Percentiles rank a stretch among this genome's conserved stretches.
Evolutionary conservation across 495 filamentous ascomycete genomes (phyloP).

Genomic region (Hypoxylon fragiforme): DNA sequence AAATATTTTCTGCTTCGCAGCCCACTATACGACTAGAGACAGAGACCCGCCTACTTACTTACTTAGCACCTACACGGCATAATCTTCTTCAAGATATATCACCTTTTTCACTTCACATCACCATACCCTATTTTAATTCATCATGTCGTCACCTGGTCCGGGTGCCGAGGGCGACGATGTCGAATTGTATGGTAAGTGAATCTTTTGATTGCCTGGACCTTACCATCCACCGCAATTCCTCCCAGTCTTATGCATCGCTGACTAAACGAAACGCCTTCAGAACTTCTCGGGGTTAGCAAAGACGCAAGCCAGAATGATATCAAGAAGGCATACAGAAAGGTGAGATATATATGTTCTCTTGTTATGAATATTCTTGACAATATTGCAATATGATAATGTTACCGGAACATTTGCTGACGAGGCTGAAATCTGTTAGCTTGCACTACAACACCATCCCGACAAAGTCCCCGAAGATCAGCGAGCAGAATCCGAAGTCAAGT

Average conservation of each 20-base stretch:
- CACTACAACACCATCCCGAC: slow-evolving; percentile 87
- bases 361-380: too few species aligned
- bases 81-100: too few species aligned
- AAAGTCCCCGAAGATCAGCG: slow-evolving; percentile 90
- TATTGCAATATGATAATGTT: too few species aligned
- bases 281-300: slow-evolving; percentile 74
- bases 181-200: slow-evolving; percentile 68
- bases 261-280: slow-evolving; percentile 42
- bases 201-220: neutral
- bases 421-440: slow-evolving; percentile 60
- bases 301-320: slow-evolving; percentile 78
- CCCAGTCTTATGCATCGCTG: slow-evolving; percentile 11
- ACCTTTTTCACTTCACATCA: slow-evolving; percentile 11
- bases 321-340: slow-evolving; percentile 98
- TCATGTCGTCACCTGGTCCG: slow-evolving; percentile 44
- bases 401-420: slow-evolving; percentile 33
- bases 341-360: slow-evolving; percentile 37
- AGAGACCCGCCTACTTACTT: slow-evolving; percentile 4
- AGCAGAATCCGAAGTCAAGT: slow-evolving; percentile 79
- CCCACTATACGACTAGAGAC: slow-evolving; percentile 15
- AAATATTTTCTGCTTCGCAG: slow-evolving; percentile 29
- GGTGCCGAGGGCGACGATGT: slow-evolving; percentile 50
- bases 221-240: neutral
- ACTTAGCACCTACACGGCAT: neutral
- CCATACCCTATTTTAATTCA: slow-evolving; percentile 9